Percentiles rank a stretch among this genome's conserved stretches.
These are phyloP conservation scores for Teunomyces gatunensis DNA, from an alignment of 805 yeast genomes.

Conservation along the genomic window DNA sequence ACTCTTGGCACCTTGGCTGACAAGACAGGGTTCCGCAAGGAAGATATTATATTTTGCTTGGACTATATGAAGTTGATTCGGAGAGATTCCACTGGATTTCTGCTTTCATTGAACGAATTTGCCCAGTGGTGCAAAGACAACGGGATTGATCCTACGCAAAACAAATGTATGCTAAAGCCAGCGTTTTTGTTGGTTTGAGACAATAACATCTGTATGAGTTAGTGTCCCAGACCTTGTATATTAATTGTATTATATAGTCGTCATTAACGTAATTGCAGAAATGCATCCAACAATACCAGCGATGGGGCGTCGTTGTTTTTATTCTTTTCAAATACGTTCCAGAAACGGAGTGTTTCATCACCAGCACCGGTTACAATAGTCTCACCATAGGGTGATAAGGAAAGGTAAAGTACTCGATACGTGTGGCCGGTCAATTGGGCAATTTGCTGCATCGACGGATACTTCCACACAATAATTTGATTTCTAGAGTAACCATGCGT, in stretches of 20 bases:
- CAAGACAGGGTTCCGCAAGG: conserved; percentile 61
- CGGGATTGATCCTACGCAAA: conserved; percentile 22
- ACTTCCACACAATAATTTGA: conserved; percentile 92
- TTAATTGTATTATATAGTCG: conserved; percentile 3
- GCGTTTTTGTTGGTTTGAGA: conserved; percentile 24
- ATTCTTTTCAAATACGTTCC: conserved; percentile 89
- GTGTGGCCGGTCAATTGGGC: conserved; percentile 95
- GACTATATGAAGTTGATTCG: conserved; percentile 46
- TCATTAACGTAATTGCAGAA: conserved; percentile 62
- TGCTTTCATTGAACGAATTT: conserved; percentile 21
- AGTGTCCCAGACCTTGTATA: neutral
- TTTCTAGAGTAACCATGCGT: conserved; percentile 93
- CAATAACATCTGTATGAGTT: neutral
- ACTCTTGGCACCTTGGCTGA: conserved; percentile 50
- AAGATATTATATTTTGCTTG: conserved; percentile 59
- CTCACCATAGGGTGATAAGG: conserved; percentile 93
- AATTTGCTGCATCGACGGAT: conserved; percentile 86
- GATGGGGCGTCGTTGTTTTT: conserved; percentile 57
- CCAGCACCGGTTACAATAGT: conserved; percentile 98
- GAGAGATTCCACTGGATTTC: conserved; percentile 8
- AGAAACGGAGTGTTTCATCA: conserved; percentile 91
- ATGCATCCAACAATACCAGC: conserved; percentile 68
- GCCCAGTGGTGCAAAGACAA: conserved; percentile 28
- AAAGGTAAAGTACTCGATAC: conserved; percentile 81
- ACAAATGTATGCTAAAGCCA: conserved; percentile 27